These are phyloP conservation scores for Paspalum vaginatum DNA, from an alignment of 176 grass and related monocot species.

Conservation along the genomic window DNA sequence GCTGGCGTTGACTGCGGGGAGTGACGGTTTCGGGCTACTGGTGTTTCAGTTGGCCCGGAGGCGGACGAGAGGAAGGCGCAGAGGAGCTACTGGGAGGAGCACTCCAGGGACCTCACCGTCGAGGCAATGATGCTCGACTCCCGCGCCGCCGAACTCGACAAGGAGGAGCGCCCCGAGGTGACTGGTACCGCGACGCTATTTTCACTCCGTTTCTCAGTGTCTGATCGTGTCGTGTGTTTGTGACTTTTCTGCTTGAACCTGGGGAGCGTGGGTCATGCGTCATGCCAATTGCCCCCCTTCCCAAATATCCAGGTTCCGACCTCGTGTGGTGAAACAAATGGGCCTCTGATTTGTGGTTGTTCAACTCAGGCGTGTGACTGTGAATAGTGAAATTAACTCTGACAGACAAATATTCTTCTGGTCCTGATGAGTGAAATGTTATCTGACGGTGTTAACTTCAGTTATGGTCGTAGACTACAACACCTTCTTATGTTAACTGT, in stretches of 20 bases:
- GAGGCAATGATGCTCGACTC: slow-evolving; percentile 99
- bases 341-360: neutral
- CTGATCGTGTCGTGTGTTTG: neutral
- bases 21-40: neutral
- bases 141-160: slow-evolving; percentile 83
- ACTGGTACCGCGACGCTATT: neutral
- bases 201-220: neutral
- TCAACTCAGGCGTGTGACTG: neutral
- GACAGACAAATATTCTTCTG: neutral
- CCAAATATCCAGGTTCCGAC: neutral
- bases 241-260: neutral
- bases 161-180: slow-evolving; percentile 92
- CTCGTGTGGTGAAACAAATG: neutral
- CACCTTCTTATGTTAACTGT: neutral
- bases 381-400: neutral
- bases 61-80: slow-evolving; percentile 74
- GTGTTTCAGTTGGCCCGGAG: slow-evolving; percentile 14
- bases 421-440: neutral
- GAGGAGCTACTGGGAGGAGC: slow-evolving; percentile 91
- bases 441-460: neutral
- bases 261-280: neutral
- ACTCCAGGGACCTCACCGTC: slow-evolving; percentile 82
- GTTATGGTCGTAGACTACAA: neutral
- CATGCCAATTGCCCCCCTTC: no score
- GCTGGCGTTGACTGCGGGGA: neutral